phyloP scores from a whole-genome alignment of 495 filamentous ascomycete genomes.

The Filosporella fistucella region DNA sequence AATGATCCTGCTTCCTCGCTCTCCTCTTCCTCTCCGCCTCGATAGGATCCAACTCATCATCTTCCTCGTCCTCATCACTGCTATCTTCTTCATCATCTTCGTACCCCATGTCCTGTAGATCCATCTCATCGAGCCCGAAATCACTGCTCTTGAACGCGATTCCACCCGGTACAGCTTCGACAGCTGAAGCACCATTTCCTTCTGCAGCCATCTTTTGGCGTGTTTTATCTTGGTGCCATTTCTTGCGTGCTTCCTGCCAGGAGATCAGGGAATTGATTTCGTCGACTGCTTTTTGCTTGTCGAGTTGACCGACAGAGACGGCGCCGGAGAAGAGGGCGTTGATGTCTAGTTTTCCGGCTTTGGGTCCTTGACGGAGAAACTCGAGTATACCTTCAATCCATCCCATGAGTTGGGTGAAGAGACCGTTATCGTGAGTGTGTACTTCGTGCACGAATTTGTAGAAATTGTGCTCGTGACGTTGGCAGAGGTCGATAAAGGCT shows the following conservation, averaged over 20 bases:
- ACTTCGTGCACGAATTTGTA: conserved; percentile 99
- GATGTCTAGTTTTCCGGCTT: conserved; percentile 79
- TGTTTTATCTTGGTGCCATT: conserved; percentile 97
- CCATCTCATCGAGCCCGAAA: conserved; percentile 86
- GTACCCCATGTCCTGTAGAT: conserved; percentile 76
- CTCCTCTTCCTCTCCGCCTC: conserved; percentile 76
- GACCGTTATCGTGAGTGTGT: conserved; percentile 93
- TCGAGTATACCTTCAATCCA: conserved; percentile 97
- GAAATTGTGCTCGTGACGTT: conserved; percentile 91
- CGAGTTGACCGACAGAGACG: conserved; percentile 57
- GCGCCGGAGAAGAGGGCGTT: conserved; percentile 86
- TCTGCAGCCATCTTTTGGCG: conserved; percentile 97
- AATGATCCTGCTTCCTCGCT: conserved; percentile 66
- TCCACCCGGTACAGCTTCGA: conserved; percentile 36
- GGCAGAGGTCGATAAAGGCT: conserved; percentile 94
- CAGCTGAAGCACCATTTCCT: conserved; percentile 39
- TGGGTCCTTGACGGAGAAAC: conserved; percentile 83
- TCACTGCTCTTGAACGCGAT: conserved; percentile 66
- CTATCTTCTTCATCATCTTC: conserved; percentile 62
- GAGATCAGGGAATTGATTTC: conserved; percentile 83
- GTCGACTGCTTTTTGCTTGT: conserved; percentile 63
- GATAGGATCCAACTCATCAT: conserved; percentile 80
- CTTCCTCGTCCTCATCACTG: conserved; percentile 65
- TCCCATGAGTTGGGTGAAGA: conserved; percentile 92
- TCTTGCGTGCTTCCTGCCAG: conserved; percentile 93